Base-by-base conservation (phyloP, 1,284 basidiomycete genomes). In the Thecaphora frezii region DNA sequence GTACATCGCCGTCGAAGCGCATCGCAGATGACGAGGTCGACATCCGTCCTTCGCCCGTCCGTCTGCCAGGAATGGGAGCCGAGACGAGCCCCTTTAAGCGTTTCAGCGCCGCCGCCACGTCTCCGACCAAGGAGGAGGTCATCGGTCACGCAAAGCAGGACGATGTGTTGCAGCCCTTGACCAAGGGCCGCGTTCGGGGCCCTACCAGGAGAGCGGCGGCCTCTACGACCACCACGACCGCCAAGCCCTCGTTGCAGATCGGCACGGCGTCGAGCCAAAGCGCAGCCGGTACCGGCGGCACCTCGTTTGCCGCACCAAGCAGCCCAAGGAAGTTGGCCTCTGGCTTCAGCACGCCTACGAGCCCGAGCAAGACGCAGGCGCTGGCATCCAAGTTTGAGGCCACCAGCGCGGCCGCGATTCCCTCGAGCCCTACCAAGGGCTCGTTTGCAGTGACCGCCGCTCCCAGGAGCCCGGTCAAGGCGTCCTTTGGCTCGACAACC, bases 11-110 rank as follows among this genome's bases (percentile, higher is more conserved):
- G 8, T 30, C 28, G 14, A 30, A 30, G 28, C 28, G 28, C 28
- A 57, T 55, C 37, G 41, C 16, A 19, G 54, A 58, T 14, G 48
- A 44, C 14, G 45, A 48, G 5, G 55, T 54, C 26, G 55, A 66
- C 13, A 44, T 58, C 10, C 59, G 58, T 41, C 44, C 54, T 4
- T 55, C 61, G 38, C 66, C 66, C 14, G 44, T 66, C 30, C 62
- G 66, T 40, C 46, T 69, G 19, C 66, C 66, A 40, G 66, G 66
- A 8, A 58, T 69, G 56, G 66, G 66, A 16, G 58, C 44, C 19
- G 58, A 52, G 10, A 38, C 42, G 19, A 62, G 55, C 37, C 66
- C 66, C 2, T 65, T 65, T 30, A 49, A 57, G 19, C 58, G 54
- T n/a, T 51, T 48, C 30, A 39, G 51, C 16, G 58, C 60, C 38